Base-by-base conservation (phyloP, 139 green algal species). In the Choricystis sp. region DNA sequence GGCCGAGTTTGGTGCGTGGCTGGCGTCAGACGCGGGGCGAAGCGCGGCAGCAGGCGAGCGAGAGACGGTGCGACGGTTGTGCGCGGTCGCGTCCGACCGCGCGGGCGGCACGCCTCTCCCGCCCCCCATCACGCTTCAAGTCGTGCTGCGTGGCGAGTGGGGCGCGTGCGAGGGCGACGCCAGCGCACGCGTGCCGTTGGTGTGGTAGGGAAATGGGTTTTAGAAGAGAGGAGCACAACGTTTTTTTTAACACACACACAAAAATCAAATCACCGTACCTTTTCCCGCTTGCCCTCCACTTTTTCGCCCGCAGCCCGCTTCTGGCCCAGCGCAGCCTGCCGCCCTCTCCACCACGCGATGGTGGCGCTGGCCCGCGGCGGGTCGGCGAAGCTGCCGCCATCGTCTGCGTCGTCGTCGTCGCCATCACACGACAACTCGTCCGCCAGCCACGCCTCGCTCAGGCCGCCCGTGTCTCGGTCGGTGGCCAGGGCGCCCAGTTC, bases 291-390 rank as follows among this genome's bases (percentile, higher is more conserved):
- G 40, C 40, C 40, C 40, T 9, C 40, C 9, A 16, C 40, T 52
- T 52, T 52, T 52, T 52, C 40, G 40, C 40, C 9, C 40, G 40
- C 40, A 16, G 40, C 40, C 40, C 40, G 40, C 40, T 9, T 16
- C 40, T 9, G 9, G 40, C 9, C 40, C 40, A 76, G 14, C 26
- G 58, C 60, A 1, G 55, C 69, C 75, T 93, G 80, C 22, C 85
- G 76, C 21, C 66, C 57, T 66, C 83, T 70, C 85, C 85, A 94
- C 86, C 86, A 94, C 4, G 74, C 73, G 49, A 94, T 84, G 29
- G 86, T 94, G 60, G 64, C 64, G 40, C 59, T 70, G 29, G 75
- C 58, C 24, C 26, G 0, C 24, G 9, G 58, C 58, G n/a, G 58
- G 65, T 48, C 26, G 66, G 60, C 0, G 27, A 30, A 20, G 29